Evolutionary conservation across 441 rosid genomes (phyloP), one percentile per base, ranked within the genome.

Genomic region (Bruguiera hainesii): DNA sequence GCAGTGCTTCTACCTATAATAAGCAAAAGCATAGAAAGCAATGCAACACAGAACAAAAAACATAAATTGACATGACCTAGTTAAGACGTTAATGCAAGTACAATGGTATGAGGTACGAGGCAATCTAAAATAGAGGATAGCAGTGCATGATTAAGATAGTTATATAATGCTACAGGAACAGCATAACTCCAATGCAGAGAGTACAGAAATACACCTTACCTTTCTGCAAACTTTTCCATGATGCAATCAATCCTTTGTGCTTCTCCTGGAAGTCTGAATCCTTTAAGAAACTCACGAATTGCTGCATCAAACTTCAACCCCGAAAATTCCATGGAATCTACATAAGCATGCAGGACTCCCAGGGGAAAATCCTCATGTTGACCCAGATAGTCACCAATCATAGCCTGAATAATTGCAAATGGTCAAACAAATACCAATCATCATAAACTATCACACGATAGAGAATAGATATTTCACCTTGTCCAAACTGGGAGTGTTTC

Each of bases 161-260:
- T 30, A 30, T 30, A 30, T 30, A 33, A 6, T 6, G 37, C 37
- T 33, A 33, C 37, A 33, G 37, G 37, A 33, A 33, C 37, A 33
- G 10, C 37, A 33, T 33, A 33, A 33, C 8, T 33, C 37, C 37
- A 33, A 33, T 33, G 9, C 37, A 5, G 37, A 33, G 1, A 6
- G 37, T 5, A 33, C 37, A 33, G 37, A 33, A 33, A 5, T 33
- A 33, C 8, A 33, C 37, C 56, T 63, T 84, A 96, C 99, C 99
- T 85, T 81, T 96, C 97, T 66, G 99, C 98, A 80, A 96, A 96
- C 75, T 96, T 96, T 76, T 96, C 99, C 97, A 93, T 96, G 53
- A 96, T 88, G 67, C 96, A 94, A 76, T 96, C 99, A 76, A 96
- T 96, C 87, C 93, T 93, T 83, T 93, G 98, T 63, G 98, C 99